Percentiles rank a stretch among this genome's conserved stretches.
Conservation (phyloP, 805 yeast species). For the Hanseniaspora guilliermondii region DNA sequence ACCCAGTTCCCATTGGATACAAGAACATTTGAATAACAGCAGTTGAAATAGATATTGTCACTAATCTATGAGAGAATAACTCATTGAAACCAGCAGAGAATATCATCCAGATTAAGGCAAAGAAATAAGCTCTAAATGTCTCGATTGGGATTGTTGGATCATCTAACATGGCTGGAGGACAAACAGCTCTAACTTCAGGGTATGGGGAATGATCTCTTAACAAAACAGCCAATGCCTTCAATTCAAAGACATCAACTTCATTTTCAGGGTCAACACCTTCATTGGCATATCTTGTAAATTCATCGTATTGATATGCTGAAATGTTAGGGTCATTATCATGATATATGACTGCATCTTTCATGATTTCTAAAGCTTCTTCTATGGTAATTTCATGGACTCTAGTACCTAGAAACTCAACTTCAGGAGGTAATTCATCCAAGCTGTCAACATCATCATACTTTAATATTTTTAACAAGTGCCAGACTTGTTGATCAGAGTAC, state of each 20-base stretch:
- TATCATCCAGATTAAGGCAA: constrained; percentile 36
- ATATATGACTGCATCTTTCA: constrained; percentile 31
- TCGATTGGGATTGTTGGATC: constrained; percentile 38
- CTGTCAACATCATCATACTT: constrained; percentile 16
- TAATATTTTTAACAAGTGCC: constrained; percentile 11
- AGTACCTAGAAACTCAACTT: constrained; percentile 31
- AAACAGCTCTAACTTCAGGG: constrained; percentile 55
- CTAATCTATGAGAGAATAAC: constrained; percentile 45
- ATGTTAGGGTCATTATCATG: constrained; percentile 40
- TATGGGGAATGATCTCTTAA: constrained; percentile 42
- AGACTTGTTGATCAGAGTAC: constrained; percentile 13
- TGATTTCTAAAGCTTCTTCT: constrained; percentile 32
- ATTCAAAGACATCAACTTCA: constrained; percentile 20
- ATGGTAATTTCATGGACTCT: constrained; percentile 28
- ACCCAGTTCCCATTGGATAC: constrained; percentile 35
- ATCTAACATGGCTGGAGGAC: constrained; percentile 34
- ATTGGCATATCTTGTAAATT: constrained; percentile 24
- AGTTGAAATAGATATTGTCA: constrained; percentile 34
- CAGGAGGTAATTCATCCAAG: constrained; percentile 16
- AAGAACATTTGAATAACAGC: constrained; percentile 37
- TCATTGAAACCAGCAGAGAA: constrained; percentile 45
- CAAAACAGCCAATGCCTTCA: constrained; percentile 28
- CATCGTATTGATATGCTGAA: constrained; percentile 29
- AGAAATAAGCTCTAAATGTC: constrained; percentile 33
- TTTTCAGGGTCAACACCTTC: constrained; percentile 21